Evolutionary conservation across 1,139 yeast genomes (phyloP).

Genomic region (Hemisphaericaspora xylanilytica): DNA sequence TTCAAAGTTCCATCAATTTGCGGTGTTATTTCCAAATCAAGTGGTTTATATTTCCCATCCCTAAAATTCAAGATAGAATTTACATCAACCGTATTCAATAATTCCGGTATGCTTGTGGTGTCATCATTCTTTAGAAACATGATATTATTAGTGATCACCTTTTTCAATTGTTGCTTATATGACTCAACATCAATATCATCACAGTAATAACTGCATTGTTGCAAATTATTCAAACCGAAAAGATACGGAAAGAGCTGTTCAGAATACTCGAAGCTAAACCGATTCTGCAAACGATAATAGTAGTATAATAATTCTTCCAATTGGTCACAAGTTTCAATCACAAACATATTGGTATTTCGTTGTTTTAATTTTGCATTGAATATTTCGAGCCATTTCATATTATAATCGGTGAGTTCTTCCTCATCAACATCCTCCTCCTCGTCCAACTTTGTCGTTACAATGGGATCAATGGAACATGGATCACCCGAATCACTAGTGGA

Average conservation of each 20-base stretch:
- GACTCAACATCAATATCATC: conserved; percentile 12
- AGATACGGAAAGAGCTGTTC: conserved; percentile 34
- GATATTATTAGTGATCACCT: conserved; percentile 13
- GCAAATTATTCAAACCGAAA: conserved; percentile 31
- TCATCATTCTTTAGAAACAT: conserved; percentile 18
- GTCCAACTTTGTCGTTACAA: background rate
- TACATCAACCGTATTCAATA: conserved; percentile 23
- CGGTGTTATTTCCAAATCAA: background rate
- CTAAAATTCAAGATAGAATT: conserved; percentile 19
- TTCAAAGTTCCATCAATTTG: conserved; percentile 16
- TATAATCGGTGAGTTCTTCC: background rate
- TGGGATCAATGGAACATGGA: background rate
- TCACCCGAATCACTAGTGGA: background rate
- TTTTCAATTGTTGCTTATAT: conserved; percentile 3
- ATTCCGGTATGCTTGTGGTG: conserved; percentile 12
- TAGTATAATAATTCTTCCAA: conserved; percentile 23
- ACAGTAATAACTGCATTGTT: conserved; percentile 26
- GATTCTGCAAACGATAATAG: conserved; percentile 23
- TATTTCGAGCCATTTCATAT: conserved; percentile 9
- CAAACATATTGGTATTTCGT: conserved; percentile 12
- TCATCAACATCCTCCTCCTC: no score
- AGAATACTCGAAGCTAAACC: conserved; percentile 15
- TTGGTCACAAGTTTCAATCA: conserved; percentile 14
- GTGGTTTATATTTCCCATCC: conserved; percentile 4
- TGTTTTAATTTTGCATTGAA: conserved; percentile 16